Conservation (phyloP, 495 filamentous ascomycete species). For the Neurospora sp. region DNA sequence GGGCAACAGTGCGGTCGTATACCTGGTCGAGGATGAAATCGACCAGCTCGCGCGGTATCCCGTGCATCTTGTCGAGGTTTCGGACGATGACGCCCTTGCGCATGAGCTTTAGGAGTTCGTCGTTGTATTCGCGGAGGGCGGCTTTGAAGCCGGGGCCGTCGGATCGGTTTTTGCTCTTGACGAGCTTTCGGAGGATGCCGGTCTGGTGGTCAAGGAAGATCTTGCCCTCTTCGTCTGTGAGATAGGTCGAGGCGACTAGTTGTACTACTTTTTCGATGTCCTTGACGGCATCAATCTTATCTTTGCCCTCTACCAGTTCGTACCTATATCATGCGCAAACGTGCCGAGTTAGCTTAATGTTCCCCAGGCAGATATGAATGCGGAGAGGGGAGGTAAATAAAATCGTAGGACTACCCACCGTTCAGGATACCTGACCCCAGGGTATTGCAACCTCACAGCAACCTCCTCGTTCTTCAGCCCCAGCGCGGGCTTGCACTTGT, state of each 20-base stretch:
- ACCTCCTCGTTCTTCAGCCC: slow-evolving; percentile 42
- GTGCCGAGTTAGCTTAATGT: slow-evolving; percentile 10
- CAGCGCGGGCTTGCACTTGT: slow-evolving; percentile 37
- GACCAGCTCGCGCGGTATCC: slow-evolving; percentile 58
- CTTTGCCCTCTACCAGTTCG: slow-evolving; percentile 63
- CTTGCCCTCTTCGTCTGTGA: slow-evolving; percentile 53
- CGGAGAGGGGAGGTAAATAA: too few species aligned
- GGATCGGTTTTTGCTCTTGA: slow-evolving; percentile 49
- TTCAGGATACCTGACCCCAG: slow-evolving; percentile 57
- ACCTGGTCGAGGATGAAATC: slow-evolving; percentile 78
- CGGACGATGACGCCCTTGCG: slow-evolving; percentile 56
- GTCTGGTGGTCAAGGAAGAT: slow-evolving; percentile 61
- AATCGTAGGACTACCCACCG: slow-evolving; percentile 46
- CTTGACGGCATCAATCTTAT: slow-evolving; percentile 74
- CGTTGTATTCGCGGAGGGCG: slow-evolving; percentile 68
- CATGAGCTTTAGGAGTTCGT: slow-evolving; percentile 46
- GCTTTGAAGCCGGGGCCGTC: slow-evolving; percentile 58
- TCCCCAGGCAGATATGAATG: too few species aligned
- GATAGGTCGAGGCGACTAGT: slow-evolving; percentile 60
- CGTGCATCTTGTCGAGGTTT: slow-evolving; percentile 54
- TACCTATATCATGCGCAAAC: slow-evolving; percentile 44
- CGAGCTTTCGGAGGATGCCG: slow-evolving; percentile 63
- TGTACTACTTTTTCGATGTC: slow-evolving; percentile 78
- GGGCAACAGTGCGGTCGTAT: slow-evolving; percentile 87
- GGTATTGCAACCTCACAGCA: slow-evolving; percentile 57